Conservation (phyloP, 2,329 filamentous ascomycete species). For the Dactylonectria estremocensis region DNA sequence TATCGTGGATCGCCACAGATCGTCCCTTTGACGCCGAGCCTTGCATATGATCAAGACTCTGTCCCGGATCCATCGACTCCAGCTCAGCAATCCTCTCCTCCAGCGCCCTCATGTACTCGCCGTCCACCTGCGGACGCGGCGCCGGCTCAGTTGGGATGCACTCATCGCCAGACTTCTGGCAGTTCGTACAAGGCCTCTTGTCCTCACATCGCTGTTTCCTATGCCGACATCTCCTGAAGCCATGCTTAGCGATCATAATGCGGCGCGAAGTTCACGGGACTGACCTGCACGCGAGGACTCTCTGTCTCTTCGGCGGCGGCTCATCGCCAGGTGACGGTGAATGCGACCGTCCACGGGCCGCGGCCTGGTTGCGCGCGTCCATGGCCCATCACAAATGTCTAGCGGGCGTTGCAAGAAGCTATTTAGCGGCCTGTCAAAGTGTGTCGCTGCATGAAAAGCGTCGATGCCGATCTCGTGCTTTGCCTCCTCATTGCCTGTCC, state of each 20-base stretch:
- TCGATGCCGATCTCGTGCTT: neutral
- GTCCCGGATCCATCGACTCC: conserved; percentile 29
- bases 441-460: neutral
- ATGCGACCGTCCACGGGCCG: conserved; percentile 13
- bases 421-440: neutral
- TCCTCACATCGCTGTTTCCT: conserved; percentile 47
- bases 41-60: conserved; percentile 42
- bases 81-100: conserved; percentile 41
- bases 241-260: neutral
- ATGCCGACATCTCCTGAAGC: conserved; percentile 38
- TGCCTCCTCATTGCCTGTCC: neutral
- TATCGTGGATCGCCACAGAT: neutral
- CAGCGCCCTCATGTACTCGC: conserved; percentile 36
- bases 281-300: conserved; percentile 38
- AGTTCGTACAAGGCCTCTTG: conserved; percentile 43
- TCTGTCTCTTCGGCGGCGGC: conserved; percentile 34
- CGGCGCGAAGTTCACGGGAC: neutral
- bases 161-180: conserved; percentile 42
- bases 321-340: conserved; percentile 27
- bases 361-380: neutral
- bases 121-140: conserved; percentile 33
- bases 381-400: conserved; percentile 13
- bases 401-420: too few relatives aligned
- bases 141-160: conserved; percentile 39
- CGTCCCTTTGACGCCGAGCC: neutral